Evolutionary conservation across 2,329 filamentous ascomycete genomes (phyloP).

Genomic region (Aspergillus latus): DNA sequence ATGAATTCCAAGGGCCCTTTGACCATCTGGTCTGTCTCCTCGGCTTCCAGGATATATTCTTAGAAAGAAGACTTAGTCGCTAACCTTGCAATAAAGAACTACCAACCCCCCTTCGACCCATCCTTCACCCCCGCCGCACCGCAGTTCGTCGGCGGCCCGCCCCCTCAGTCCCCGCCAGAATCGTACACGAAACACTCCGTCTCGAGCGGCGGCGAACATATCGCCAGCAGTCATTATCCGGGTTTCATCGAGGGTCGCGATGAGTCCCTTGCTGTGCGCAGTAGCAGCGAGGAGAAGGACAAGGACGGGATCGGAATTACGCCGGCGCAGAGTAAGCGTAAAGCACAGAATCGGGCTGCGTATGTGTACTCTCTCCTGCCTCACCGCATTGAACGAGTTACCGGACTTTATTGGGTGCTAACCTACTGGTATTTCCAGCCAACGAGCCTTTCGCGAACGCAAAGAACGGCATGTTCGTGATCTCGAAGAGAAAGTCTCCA

Average conservation of each 20-base stretch:
- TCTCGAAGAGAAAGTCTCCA: constrained; percentile 79
- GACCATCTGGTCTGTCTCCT: constrained; percentile 29
- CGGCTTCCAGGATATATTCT: background rate
- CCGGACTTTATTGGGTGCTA: too few species aligned
- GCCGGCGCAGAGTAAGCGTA: constrained; percentile 61
- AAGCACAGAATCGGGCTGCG: constrained; percentile 72
- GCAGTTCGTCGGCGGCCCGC: constrained; percentile 23
- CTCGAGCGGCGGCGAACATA: constrained; percentile 28
- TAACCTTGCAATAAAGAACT: constrained; percentile 25
- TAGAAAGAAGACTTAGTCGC: constrained; percentile 12
- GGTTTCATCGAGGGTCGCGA: constrained; percentile 33
- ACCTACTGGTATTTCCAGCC: constrained; percentile 53
- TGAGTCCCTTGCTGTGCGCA: constrained; percentile 33
- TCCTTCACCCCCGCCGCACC: constrained; percentile 33
- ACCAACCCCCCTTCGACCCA: constrained; percentile 38
- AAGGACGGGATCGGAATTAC: constrained; percentile 47
- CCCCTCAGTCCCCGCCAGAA: constrained; percentile 36
- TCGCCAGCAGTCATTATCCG: constrained; percentile 24
- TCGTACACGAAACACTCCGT: constrained; percentile 36
- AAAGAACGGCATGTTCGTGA: constrained; percentile 95
- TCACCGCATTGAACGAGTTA: background rate
- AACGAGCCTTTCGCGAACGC: constrained; percentile 92
- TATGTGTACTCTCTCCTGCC: constrained; percentile 43
- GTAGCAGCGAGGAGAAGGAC: constrained; percentile 58
- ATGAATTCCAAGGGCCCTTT: constrained; percentile 48